phyloP scores from a whole-genome alignment of 192 early-diverging fungal species.

The Podila epicladia region DNA sequence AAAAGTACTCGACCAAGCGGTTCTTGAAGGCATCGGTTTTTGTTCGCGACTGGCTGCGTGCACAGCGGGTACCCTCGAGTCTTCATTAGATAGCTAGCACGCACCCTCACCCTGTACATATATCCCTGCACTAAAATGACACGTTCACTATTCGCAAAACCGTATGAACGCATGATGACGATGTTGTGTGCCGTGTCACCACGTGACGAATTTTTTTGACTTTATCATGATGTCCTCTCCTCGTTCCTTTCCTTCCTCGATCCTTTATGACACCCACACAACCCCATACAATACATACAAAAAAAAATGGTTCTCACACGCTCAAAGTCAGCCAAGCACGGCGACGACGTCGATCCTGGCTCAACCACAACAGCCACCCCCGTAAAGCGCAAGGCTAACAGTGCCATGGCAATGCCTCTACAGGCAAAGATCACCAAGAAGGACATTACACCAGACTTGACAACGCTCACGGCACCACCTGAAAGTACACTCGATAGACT shows the following conservation, averaged over 20 bases:
- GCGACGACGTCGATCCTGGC: neutral
- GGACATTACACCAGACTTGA: neutral
- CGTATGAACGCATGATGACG: too few relatives aligned
- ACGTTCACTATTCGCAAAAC: too few relatives aligned
- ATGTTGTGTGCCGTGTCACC: too few relatives aligned
- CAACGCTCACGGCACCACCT: neutral
- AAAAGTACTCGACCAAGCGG: conserved; percentile 85
- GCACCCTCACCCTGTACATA: too few relatives aligned
- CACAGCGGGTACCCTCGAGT: neutral
- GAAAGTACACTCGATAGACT: neutral
- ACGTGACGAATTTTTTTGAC: too few relatives aligned
- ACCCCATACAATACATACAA: neutral
- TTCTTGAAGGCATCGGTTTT: conserved; percentile 86
- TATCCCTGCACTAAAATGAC: too few relatives aligned
- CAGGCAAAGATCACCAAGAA: neutral
- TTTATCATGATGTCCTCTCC: too few relatives aligned
- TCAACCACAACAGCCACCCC: neutral
- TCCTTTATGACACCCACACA: neutral
- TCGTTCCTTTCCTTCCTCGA: neutral
- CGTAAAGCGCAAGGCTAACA: neutral
- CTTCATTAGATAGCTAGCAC: neutral
- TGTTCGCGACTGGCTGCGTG: conserved; percentile 81
- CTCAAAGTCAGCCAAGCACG: conserved; percentile 1
- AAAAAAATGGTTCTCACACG: conserved; percentile 1
- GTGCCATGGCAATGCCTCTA: neutral